phyloP scores from a whole-genome alignment of 306 rosid genomes.

The Echinosophora koreensis region DNA sequence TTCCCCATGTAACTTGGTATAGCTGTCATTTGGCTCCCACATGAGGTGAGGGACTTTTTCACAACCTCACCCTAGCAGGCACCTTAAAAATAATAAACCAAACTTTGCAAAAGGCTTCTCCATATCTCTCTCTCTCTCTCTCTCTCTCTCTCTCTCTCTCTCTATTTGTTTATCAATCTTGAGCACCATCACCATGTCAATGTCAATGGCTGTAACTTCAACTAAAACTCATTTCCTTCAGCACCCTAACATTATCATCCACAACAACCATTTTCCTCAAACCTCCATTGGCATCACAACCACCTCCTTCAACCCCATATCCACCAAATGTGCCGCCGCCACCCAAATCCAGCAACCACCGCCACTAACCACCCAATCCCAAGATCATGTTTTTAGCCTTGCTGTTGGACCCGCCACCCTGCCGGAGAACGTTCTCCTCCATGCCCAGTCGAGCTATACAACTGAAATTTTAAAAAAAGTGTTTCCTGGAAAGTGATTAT shows the following conservation, averaged over 20 bases:
- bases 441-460: slow-evolving; percentile 92
- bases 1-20: no score
- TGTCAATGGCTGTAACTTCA: slow-evolving; percentile 67
- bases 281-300: background rate
- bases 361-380: slow-evolving; percentile 50
- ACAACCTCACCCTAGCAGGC: no score
- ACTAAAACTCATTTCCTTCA: slow-evolving; percentile 69
- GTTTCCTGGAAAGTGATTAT: no score
- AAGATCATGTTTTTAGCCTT: slow-evolving; percentile 90
- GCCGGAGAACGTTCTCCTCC: slow-evolving; percentile 77
- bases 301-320: slow-evolving; percentile 52
- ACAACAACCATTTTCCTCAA: slow-evolving; percentile 29
- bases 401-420: slow-evolving; percentile 96
- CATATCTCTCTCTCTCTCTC: background rate
- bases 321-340: slow-evolving; percentile 74
- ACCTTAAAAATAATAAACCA: background rate
- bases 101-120: background rate
- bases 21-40: no score
- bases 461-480: no score
- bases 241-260: slow-evolving; percentile 51
- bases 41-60: no score
- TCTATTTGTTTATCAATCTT: background rate
- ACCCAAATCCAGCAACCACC: slow-evolving; percentile 46
- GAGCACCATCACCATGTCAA: slow-evolving; percentile 53
- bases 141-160: no score